phyloP scores from a whole-genome alignment of 768 basidiomycete genomes.

The Macrolepiota dolichaula region DNA sequence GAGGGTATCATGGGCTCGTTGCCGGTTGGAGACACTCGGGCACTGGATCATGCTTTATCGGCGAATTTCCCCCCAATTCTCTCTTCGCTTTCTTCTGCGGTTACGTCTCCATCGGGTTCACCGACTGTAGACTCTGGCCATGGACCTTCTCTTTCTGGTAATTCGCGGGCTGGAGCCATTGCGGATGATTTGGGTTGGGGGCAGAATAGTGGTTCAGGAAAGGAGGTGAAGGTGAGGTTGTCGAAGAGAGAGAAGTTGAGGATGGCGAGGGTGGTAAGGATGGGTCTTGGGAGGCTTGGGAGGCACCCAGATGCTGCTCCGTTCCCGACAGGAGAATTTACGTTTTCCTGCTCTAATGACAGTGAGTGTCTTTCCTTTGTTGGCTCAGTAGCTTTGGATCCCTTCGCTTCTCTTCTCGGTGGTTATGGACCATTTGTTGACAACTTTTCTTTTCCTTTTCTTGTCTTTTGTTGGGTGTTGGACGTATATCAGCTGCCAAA shows the following conservation, averaged over 20 bases:
- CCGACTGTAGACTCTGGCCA: conserved; percentile 4
- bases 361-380: conserved; percentile 58
- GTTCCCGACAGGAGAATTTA: conserved; percentile 54
- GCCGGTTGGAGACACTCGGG: conserved; percentile 65
- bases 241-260: conserved; percentile 55
- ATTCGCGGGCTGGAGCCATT: neutral
- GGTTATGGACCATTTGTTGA: neutral
- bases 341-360: conserved; percentile 57
- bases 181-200: conserved; percentile 11
- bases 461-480: conserved; percentile 15
- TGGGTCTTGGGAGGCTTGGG: conserved; percentile 28
- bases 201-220: conserved; percentile 9
- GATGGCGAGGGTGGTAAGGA: conserved; percentile 42
- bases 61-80: conserved; percentile 27
- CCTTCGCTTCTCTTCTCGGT: conserved; percentile 13
- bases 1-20: conserved; percentile 65
- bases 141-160: neutral
- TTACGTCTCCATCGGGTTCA: conserved; percentile 17
- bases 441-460: conserved; percentile 16
- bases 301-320: conserved; percentile 41
- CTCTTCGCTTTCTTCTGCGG: conserved; percentile 22
- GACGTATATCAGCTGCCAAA: conserved; percentile 55
- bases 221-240: conserved; percentile 40
- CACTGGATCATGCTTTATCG: conserved; percentile 75
- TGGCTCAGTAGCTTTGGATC: conserved; percentile 18